Base-by-base conservation (phyloP, 2,329 filamentous ascomycete species). In the Chalara sp. region DNA sequence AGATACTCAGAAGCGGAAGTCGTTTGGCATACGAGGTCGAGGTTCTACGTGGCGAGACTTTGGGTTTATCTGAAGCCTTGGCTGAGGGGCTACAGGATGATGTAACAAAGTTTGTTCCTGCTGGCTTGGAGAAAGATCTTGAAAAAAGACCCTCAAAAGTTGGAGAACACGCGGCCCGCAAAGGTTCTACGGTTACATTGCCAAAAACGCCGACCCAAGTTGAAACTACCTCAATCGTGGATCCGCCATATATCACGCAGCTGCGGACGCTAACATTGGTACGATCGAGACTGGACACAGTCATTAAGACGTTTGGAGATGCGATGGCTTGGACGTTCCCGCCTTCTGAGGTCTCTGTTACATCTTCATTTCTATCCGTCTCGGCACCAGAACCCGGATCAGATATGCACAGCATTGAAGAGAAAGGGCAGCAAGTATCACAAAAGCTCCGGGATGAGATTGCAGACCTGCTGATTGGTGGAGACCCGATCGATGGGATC, bases 311-410 rank as follows among this genome's bases (percentile, higher is more conserved):
- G 1, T 99, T 99, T 67, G 92, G 91, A 40, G 86, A 95, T 61
- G 92, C 93, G 32, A 96, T 97, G 88, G 86, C 95, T 60, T 97
- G 95, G 78, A 86, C 89, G 1, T 82, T 96, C 46, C 89, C 92
- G 1, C 91, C 92, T 0, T 95, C 88, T 0, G 90, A 96, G 64
- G 71, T 91, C 10, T 92, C 87, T 0, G 80, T 95, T 51, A 81
- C 85, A 44, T 92, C 89, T 1, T 90, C 87, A 0, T 90, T 96
- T 63, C 82, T 96, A 44, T 95, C 89, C 5, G 89, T 96, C 10
- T 95, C 91, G 0, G 89, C 87, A 0, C 91, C 92, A 0, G 87
- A 92, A 50, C 79, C 83, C 0, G 84, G 83, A 13, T 77, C 70
- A 52, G 78, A 78, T 58, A 76, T 76, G 58, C 78, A 87, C 55